Percentiles rank a stretch among this genome's conserved stretches.
Evolutionary conservation across 1,284 basidiomycete species (phyloP).

Genomic region (Peniophora sp.): DNA sequence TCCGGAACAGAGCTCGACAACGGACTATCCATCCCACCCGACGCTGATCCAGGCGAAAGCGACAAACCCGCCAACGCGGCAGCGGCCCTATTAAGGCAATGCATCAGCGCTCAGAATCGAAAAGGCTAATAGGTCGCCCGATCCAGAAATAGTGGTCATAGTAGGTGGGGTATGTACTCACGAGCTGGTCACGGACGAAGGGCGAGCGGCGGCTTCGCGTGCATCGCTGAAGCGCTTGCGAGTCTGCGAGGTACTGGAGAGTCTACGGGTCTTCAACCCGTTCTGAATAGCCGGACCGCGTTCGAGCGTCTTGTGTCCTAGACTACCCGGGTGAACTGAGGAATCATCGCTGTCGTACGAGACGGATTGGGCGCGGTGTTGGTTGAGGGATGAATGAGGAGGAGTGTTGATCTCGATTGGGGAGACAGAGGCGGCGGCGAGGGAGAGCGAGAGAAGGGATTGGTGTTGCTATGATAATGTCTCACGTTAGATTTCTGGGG

Average conservation of each 20-base stretch:
- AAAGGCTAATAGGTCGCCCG: no score
- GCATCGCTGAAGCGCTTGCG: conserved; percentile 68
- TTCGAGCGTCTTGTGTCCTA: conserved; percentile 3
- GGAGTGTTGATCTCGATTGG: conserved; percentile 27
- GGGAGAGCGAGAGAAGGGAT: conserved; percentile 53
- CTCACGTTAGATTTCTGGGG: no score
- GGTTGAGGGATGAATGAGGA: conserved; percentile 14
- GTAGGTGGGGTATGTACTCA: conserved; percentile 3
- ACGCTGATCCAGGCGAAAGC: conserved; percentile 42
- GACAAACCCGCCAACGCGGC: conserved; percentile 39
- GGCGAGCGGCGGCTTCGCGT: conserved; percentile 61
- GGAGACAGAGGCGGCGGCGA: conserved; percentile 42
- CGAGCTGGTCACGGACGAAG: conserved; percentile 46
- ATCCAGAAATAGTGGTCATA: no score
- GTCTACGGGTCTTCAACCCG: conserved; percentile 45
- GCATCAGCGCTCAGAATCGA: conserved; percentile 34
- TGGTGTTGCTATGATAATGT: no score
- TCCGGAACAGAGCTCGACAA: conserved; percentile 9
- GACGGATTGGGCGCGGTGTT: conserved; percentile 8
- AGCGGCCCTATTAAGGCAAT: conserved; percentile 32
- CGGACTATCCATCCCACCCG: conserved; percentile 10
- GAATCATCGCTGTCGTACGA: conserved; percentile 18
- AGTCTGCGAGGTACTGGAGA: conserved; percentile 60
- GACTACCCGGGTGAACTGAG: conserved; percentile 3
- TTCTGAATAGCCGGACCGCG: conserved; percentile 17